Conservation (phyloP, 179 eudicot genomes). For the Actinidia chinensis region DNA sequence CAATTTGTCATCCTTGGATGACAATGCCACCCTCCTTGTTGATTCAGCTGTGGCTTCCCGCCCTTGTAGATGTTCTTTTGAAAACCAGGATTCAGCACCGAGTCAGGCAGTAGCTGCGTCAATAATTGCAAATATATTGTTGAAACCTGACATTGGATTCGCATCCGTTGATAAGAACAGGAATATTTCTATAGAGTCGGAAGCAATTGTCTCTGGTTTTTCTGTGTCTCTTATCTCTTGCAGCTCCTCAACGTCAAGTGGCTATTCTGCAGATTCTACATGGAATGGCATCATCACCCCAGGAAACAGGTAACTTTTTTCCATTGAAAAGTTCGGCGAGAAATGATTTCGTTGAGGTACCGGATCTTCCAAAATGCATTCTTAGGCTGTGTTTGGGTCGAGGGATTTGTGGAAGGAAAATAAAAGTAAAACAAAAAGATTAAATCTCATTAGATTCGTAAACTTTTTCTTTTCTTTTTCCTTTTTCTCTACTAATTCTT, state of each 20-base stretch:
- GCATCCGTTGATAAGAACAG: slow-evolving; percentile 51
- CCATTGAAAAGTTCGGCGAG: too few relatives aligned
- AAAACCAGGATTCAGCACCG: slow-evolving; percentile 30
- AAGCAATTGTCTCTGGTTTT: slow-evolving; percentile 38
- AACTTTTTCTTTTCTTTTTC: too few relatives aligned
- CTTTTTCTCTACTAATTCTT: too few relatives aligned
- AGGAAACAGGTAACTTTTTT: slow-evolving; percentile 47
- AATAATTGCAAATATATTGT: slow-evolving; percentile 51
- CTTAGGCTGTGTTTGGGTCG: too few relatives aligned
- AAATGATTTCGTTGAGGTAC: too few relatives aligned
- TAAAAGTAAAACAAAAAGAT: too few relatives aligned
- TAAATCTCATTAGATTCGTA: too few relatives aligned
- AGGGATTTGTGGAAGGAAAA: too few relatives aligned
- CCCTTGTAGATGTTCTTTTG: slow-evolving; percentile 46
- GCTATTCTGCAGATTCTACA: slow-evolving; percentile 53
- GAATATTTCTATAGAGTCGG: slow-evolving; percentile 49
- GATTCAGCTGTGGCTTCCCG: slow-evolving; percentile 57
- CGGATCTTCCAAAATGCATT: too few relatives aligned
- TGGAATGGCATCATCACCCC: slow-evolving; percentile 63
- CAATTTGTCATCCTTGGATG: slow-evolving; percentile 58
- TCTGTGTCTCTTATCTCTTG: slow-evolving; percentile 40
- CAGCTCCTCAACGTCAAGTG: slow-evolving; percentile 48
- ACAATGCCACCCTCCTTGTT: slow-evolving; percentile 60
- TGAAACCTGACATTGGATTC: slow-evolving; percentile 63
- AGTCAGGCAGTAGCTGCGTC: slow-evolving; percentile 53